Evolutionary conservation across 305 asterid genomes (phyloP), one percentile per base, ranked within the genome.

Genomic region (Solanum hybrid): DNA sequence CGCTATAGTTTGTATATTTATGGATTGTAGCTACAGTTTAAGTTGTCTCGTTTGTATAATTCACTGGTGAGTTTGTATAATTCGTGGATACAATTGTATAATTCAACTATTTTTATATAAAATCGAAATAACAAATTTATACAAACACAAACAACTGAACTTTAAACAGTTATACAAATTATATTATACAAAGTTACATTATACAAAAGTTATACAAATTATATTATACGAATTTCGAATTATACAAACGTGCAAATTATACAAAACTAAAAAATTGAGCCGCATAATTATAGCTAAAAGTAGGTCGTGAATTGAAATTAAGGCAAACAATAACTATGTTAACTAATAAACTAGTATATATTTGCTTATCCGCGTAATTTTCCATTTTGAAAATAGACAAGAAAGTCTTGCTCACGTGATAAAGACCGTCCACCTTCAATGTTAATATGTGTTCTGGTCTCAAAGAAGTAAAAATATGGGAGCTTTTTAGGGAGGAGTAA

Each of bases 21-120:
- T 0, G 3, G 1, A 0, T 46, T 46, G 0, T 14, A 46, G 20
- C 2, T 46, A 46, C 0, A 18, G 0, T 46, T 46, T 46, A 46
- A 14, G 8, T 46, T 46, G 3, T 46, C 20, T 46, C 1, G 3
- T 46, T 46, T 14, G 1, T 46, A 14, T 46, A 14, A 46, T 46
- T 46, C 3, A 14, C 0, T 0, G 0, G 0, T 14, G 22, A 46
- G 4, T 31, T 31, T 46, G 64, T 46, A 46, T 46, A 14, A 46
- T 46, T 46, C 22, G 3, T 46, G 22, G 22, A 46, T 46, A 46
- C 8, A 46, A 14, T 46, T 46, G 64, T 14, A 46, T 46, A 46
- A 14, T 14, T 14, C 0, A 1, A 0, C 8, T 31, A 31, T 31
- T 31, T 31, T 31, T 31, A 31, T 31, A 31, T 31, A 31, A 31